Evolutionary conservation across 192 early-diverging fungal species (phyloP).

Genomic region (Backusella australiensis): DNA sequence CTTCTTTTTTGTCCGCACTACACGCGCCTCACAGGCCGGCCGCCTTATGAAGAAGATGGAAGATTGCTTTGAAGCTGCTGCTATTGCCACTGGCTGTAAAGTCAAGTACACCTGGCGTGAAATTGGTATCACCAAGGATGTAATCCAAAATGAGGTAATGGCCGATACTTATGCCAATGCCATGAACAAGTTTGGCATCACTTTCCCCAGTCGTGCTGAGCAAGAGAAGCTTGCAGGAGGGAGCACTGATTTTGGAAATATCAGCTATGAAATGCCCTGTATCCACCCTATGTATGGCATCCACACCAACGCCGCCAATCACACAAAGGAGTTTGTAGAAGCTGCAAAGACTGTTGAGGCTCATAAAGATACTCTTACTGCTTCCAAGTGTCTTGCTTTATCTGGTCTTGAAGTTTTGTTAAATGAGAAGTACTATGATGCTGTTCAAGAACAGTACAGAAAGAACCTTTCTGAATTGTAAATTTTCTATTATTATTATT

Average conservation of each 20-base stretch:
- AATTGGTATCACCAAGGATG: slow-evolving; percentile 37
- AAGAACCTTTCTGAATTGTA: slow-evolving; percentile 8
- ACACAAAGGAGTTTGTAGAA: slow-evolving; percentile 62
- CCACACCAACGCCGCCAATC: slow-evolving; percentile 54
- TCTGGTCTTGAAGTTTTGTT: slow-evolving; percentile 47
- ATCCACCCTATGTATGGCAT: slow-evolving; percentile 41
- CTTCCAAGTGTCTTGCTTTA: slow-evolving; percentile 52
- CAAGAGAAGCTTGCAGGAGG: slow-evolving; percentile 38
- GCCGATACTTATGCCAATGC: slow-evolving; percentile 32
- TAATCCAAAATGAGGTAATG: slow-evolving; percentile 44
- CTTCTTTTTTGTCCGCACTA: slow-evolving; percentile 59
- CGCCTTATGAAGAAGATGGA: slow-evolving; percentile 51
- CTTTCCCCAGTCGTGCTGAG: slow-evolving; percentile 13
- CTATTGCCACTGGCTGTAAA: slow-evolving; percentile 66
- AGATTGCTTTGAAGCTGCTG: slow-evolving; percentile 60
- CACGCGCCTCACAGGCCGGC: slow-evolving; percentile 41
- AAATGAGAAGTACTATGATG: slow-evolving; percentile 44
- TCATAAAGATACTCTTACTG: slow-evolving; percentile 52
- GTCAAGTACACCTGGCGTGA: slow-evolving; percentile 49
- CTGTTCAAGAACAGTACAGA: slow-evolving; percentile 39
- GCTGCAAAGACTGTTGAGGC: slow-evolving; percentile 56
- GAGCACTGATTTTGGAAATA: slow-evolving; percentile 68
- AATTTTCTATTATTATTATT: not conserved
- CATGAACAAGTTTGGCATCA: slow-evolving; percentile 39
- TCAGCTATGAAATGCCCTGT: slow-evolving; percentile 58